Evolutionary conservation across 2,329 filamentous ascomycete species (phyloP).

Genomic region (Arthrobotrys iridis): DNA sequence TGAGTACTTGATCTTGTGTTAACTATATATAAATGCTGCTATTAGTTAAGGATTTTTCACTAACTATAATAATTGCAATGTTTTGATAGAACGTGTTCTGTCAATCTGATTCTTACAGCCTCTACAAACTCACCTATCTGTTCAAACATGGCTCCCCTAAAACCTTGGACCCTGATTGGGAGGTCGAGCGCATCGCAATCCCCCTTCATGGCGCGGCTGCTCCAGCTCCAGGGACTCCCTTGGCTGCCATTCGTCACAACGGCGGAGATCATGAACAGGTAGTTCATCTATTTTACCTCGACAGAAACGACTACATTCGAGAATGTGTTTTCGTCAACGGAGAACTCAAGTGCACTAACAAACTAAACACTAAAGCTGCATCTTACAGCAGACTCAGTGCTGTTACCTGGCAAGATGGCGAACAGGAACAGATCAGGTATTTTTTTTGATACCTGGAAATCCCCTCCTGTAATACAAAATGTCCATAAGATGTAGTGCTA

Average conservation of each 20-base stretch:
- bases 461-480: neutral
- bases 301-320: slow-evolving; percentile 11
- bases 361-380: slow-evolving; percentile 1
- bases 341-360: neutral
- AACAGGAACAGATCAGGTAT: slow-evolving; percentile 31
- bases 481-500: neutral
- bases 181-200: slow-evolving; percentile 1
- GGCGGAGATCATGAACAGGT: neutral
- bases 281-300: slow-evolving; percentile 30
- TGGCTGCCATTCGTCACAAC: neutral
- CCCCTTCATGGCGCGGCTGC: neutral
- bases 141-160: slow-evolving; percentile 4
- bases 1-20: slow-evolving; percentile 1
- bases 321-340: slow-evolving; percentile 25
- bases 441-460: too few relatives aligned
- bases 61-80: neutral
- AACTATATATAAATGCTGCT: too few relatives aligned
- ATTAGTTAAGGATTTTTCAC: neutral
- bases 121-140: slow-evolving; percentile 15
- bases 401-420: slow-evolving; percentile 1
- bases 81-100: slow-evolving; percentile 21
- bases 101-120: slow-evolving; percentile 7
- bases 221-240: slow-evolving; percentile 11
- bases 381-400: slow-evolving; percentile 16
- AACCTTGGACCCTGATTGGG: neutral